Evolutionary conservation across 441 rosid species (phyloP).

Genomic region (Populus trichocarpa): DNA sequence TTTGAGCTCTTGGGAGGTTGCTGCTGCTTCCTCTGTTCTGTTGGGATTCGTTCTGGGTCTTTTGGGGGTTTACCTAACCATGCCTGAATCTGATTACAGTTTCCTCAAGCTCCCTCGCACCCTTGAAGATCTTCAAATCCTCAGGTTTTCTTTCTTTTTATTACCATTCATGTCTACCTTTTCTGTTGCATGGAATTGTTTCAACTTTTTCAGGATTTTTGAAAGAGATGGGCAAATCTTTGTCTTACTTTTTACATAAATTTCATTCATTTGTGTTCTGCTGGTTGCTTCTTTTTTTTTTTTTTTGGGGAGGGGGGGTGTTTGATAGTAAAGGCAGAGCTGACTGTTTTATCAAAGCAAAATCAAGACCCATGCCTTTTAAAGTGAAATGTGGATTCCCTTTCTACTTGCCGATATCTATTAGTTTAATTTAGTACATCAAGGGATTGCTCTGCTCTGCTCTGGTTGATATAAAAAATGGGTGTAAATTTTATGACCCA

Average conservation of each 20-base stretch:
- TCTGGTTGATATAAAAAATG: neutral
- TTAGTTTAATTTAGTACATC: neutral
- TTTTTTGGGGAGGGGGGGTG: too few species aligned
- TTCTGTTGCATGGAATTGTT: neutral
- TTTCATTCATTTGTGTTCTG: neutral
- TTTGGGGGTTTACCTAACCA: conserved; percentile 63
- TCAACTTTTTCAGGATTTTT: neutral
- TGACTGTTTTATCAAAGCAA: neutral
- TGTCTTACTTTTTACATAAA: neutral
- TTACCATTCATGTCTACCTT: neutral
- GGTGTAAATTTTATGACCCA: neutral
- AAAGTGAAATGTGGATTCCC: neutral
- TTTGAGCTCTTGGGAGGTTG: conserved; percentile 61
- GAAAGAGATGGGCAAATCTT: too few species aligned
- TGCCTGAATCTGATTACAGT: conserved; percentile 86
- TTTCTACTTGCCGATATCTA: neutral
- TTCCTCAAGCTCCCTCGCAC: conserved; percentile 83
- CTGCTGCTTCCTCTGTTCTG: conserved; percentile 50
- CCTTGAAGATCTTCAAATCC: conserved; percentile 83
- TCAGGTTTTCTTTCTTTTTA: conserved; percentile 41
- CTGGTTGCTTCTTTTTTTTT: neutral
- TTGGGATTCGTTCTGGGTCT: conserved; percentile 51
- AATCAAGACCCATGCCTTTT: neutral
- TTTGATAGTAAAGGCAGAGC: neutral
- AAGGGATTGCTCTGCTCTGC: neutral